Base-by-base conservation (phyloP, 176 grass and related monocot species). In the Triticum turgidum region DNA sequence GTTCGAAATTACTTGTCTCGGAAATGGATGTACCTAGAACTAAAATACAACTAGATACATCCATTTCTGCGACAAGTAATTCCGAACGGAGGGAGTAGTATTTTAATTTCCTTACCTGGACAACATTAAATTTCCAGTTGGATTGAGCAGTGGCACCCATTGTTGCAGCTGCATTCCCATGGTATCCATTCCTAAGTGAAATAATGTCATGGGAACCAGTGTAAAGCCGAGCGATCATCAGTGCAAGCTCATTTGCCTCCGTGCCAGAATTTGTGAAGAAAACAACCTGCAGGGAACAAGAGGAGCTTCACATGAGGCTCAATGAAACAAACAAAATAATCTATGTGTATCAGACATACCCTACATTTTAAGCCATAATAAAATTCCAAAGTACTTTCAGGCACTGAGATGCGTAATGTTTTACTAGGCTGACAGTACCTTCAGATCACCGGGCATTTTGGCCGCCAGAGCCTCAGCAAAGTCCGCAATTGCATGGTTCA, bases 241-340 rank as follows among this genome's bases (percentile, higher is more conserved):
- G 74, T 11, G 96, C 96, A 7, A 98, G 90, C 42, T 98, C 96
- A 76, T 98, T 98, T 6, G 96, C 93, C 45, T 98, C 96, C 3
- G 93, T 98, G 15, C 93, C 96, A 77, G 96, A 98, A 87, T 98
- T 98, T 83, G 96, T 98, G 69, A 98, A 98, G 80, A 98, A 98
- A 78, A 94, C 90, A 80, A 96, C 96, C 96, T 95, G 83, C n/a
- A 88, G 83, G 81, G 13, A 81, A 73, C 42, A 62, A 70, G 1
- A 41, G 11, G 29, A 85, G 21, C 30, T 82, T 78, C 38, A 37
- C 3, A 21, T 79, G 7, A 84, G 42, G 7, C 5, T 81, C 33
- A 6, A 11, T 61, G 25, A 74, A 52, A 33, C 21, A 62, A 49
- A 44, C 27, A 51, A 38, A 44, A 29, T 0, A 27, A 30, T 41